Conservation (phyloP, 805 yeast genomes). For the Starmerella roubikii region DNA sequence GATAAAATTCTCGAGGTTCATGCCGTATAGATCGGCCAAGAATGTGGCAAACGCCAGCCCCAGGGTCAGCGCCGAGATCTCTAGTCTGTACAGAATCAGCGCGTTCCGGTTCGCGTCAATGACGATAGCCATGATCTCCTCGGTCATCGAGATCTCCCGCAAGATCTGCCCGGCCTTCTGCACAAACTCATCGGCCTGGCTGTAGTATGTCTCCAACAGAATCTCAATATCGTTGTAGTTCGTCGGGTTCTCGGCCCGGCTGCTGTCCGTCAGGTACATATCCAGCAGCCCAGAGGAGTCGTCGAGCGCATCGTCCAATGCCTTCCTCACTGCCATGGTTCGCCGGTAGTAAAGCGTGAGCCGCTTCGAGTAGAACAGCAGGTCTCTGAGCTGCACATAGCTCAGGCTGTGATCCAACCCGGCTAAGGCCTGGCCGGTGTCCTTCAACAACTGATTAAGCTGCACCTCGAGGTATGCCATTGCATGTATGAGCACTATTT, state of each 20-base stretch:
- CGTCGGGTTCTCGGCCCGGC: conserved; percentile 26
- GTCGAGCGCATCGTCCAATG: conserved; percentile 70
- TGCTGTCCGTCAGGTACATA: conserved; percentile 51
- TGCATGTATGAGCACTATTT: conserved; percentile 67
- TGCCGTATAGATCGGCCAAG: conserved; percentile 80
- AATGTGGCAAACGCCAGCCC: conserved; percentile 78
- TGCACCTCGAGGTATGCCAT: conserved; percentile 70
- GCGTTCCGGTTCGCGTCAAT: conserved; percentile 85
- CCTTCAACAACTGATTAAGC: conserved; percentile 40
- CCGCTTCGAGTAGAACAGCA: conserved; percentile 59
- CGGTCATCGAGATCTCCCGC: conserved; percentile 77
- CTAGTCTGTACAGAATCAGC: conserved; percentile 71
- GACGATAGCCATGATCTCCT: conserved; percentile 83
- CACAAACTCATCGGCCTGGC: conserved; percentile 84
- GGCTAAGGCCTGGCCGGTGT: conserved; percentile 49
- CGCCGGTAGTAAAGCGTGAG: conserved; percentile 64
- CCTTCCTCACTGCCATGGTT: conserved; percentile 60
- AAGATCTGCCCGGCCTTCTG: conserved; percentile 77
- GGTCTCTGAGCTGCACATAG: conserved; percentile 56
- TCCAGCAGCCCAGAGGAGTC: conserved; percentile 73
- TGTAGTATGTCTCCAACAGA: conserved; percentile 76
- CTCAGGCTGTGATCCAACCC: conserved; percentile 71
- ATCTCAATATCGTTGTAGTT: conserved; percentile 53
- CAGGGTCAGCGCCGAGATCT: conserved; percentile 68
- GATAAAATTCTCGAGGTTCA: conserved; percentile 86